Conservation (phyloP, 306 rosid genomes). For the Oxytropis ochrocephala region DNA sequence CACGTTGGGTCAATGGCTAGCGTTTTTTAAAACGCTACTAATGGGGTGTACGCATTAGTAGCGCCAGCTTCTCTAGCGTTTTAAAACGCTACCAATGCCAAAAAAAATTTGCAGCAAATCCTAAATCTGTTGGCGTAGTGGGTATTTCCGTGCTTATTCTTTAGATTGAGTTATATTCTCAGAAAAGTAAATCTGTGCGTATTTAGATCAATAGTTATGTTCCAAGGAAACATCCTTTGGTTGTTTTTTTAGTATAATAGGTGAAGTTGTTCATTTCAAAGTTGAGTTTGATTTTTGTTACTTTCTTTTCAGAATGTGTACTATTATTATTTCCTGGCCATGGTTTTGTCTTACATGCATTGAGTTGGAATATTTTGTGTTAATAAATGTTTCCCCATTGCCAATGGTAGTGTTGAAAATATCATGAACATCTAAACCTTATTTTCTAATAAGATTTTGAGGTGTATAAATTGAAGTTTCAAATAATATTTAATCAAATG, state of each 20-base stretch:
- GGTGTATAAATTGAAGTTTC: neutral
- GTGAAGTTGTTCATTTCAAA: neutral
- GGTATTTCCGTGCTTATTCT: slow-evolving; percentile 38
- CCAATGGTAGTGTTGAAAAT: neutral
- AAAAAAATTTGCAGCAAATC: no score
- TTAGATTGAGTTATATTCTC: slow-evolving; percentile 3
- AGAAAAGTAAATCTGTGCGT: slow-evolving; percentile 8
- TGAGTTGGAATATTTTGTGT: neutral
- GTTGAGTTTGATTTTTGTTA: slow-evolving; percentile 7
- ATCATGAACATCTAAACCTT: neutral
- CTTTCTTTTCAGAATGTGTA: neutral
- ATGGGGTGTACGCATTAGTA: no score
- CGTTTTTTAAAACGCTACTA: no score
- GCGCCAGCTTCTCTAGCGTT: no score
- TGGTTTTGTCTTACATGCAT: neutral
- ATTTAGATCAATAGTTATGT: neutral
- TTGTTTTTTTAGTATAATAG: neutral
- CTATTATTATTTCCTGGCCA: neutral
- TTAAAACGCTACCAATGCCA: no score
- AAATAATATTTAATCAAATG: neutral
- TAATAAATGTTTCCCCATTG: neutral
- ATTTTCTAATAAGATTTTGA: neutral
- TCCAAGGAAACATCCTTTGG: neutral
- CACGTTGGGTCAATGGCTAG: no score
- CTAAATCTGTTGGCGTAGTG: no score